These are phyloP conservation scores for Fusarium floridanum DNA, from an alignment of 2,329 filamentous ascomycete species.

Conservation along the genomic window DNA sequence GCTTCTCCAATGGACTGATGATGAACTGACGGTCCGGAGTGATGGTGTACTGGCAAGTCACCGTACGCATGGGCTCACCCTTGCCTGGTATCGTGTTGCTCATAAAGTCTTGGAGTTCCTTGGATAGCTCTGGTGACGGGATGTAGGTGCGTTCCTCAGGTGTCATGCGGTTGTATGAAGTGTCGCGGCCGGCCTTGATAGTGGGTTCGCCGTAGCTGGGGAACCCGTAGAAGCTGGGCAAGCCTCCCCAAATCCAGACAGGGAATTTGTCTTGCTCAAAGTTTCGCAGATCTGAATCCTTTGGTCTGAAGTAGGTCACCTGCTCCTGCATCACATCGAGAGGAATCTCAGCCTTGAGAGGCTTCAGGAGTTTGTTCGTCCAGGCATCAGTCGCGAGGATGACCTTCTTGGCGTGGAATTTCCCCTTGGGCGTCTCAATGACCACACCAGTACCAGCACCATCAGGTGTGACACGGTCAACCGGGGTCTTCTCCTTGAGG, in stretches of 20 bases:
- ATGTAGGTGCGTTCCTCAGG: slow-evolving; percentile 33
- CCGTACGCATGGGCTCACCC: slow-evolving; percentile 33
- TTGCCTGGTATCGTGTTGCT: slow-evolving; percentile 18
- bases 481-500: slow-evolving; percentile 22
- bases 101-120: slow-evolving; percentile 23
- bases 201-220: slow-evolving; percentile 34
- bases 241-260: slow-evolving; percentile 36
- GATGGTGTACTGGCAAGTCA: slow-evolving; percentile 45
- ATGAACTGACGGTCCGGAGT: slow-evolving; percentile 43
- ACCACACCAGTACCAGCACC: slow-evolving; percentile 2
- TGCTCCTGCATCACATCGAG: slow-evolving; percentile 40
- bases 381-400: slow-evolving; percentile 33
- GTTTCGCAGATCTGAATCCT: not conserved
- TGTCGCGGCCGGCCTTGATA: slow-evolving; percentile 36
- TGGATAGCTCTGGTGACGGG: slow-evolving; percentile 7
- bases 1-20: slow-evolving; percentile 32
- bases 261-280: slow-evolving; percentile 28
- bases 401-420: slow-evolving; percentile 26
- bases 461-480: slow-evolving; percentile 13
- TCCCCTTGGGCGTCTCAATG: slow-evolving; percentile 18
- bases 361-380: slow-evolving; percentile 33
- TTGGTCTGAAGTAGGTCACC: slow-evolving; percentile 38
- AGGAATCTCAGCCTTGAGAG: slow-evolving; percentile 26
- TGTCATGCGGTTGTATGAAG: slow-evolving; percentile 27
- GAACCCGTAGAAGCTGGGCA: slow-evolving; percentile 23